Conservation (phyloP, 2,329 filamentous ascomycete genomes). For the Gaeumannomyces sp. region DNA sequence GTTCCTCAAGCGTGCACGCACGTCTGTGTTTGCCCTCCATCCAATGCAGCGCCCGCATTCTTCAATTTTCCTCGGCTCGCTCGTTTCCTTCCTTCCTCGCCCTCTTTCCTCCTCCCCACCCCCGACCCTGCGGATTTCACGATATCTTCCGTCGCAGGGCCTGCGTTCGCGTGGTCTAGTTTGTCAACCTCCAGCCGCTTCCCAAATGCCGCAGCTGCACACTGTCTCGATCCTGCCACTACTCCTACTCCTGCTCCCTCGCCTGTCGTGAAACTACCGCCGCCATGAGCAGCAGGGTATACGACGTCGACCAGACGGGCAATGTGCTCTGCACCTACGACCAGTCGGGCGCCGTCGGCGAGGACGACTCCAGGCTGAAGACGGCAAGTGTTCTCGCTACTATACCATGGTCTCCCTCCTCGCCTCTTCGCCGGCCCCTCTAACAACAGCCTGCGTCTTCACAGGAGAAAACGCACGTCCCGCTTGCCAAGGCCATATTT, state of each 20-base stretch:
- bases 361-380: slow-evolving; percentile 14
- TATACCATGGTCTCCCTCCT: background rate
- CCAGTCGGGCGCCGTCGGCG: slow-evolving; percentile 13
- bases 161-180: background rate
- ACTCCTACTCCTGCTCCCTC: background rate
- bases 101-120: background rate
- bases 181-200: background rate
- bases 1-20: background rate
- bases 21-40: background rate
- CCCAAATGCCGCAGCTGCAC: background rate
- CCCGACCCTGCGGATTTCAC: background rate
- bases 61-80: background rate
- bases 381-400: background rate
- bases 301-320: slow-evolving; percentile 32
- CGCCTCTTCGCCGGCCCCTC: too few relatives aligned
- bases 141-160: background rate
- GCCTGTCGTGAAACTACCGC: background rate
- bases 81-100: background rate
- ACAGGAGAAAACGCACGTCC: slow-evolving; percentile 29
- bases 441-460: background rate
- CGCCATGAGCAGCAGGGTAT: slow-evolving; percentile 25
- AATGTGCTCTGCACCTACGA: slow-evolving; percentile 30
- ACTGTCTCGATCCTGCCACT: background rate
- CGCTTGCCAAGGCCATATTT: slow-evolving; percentile 36
- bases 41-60: background rate